Conservation (phyloP, 176 grass and related monocot genomes). For the Thalia dealbata region DNA sequence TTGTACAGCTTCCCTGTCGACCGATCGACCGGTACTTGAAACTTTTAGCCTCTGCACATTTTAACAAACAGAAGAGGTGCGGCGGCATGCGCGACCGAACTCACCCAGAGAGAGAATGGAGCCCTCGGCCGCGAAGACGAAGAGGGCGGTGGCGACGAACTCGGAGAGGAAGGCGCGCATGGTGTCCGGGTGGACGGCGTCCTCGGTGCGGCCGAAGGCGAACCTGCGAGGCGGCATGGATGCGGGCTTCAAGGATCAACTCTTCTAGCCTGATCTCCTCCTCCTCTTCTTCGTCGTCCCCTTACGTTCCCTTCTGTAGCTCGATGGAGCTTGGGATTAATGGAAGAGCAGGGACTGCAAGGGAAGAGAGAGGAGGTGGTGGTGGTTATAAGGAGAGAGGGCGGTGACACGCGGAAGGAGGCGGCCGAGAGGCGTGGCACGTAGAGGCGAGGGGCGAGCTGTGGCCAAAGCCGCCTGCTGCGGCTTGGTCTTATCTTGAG, state of each 20-base stretch:
- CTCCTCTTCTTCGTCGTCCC: neutral
- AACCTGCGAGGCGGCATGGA: slow-evolving; percentile 39
- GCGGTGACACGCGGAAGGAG: neutral
- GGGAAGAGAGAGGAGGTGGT: neutral
- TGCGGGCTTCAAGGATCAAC: neutral
- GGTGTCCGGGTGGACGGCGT: slow-evolving; percentile 32
- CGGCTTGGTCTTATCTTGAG: slow-evolving; percentile 4
- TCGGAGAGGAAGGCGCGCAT: slow-evolving; percentile 58
- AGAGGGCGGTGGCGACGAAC: slow-evolving; percentile 69
- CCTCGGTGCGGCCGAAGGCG: slow-evolving; percentile 28
- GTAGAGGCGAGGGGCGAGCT: neutral
- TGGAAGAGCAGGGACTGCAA: neutral
- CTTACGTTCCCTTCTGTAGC: neutral
- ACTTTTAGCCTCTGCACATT: too few species aligned
- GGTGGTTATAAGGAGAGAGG: slow-evolving; percentile 12
- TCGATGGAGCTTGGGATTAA: neutral
- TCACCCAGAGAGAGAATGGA: slow-evolving; percentile 64
- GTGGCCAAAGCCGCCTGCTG: neutral
- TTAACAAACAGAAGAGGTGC: too few species aligned
- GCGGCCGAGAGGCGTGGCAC: slow-evolving; percentile 14
- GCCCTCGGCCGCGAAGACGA: slow-evolving; percentile 80
- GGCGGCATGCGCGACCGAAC: neutral
- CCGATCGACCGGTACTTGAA: neutral
- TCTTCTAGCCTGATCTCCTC: too few species aligned
- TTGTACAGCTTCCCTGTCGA: slow-evolving; percentile 63